phyloP scores from a whole-genome alignment of 1,284 basidiomycete genomes.

The Puccinia horiana region DNA sequence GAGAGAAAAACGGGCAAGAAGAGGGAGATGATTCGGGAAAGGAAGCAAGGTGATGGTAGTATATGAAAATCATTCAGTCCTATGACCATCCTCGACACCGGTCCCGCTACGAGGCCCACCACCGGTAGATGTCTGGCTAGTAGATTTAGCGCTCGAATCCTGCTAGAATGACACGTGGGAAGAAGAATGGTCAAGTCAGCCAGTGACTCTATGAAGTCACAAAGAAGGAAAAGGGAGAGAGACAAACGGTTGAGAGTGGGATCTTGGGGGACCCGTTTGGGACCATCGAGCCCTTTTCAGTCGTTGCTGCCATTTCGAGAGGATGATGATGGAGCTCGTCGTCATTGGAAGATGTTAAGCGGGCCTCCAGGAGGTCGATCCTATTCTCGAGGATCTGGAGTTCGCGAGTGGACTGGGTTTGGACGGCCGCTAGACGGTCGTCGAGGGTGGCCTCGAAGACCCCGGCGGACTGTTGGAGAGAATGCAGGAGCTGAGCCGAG shows the following conservation, averaged over 20 bases:
- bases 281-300: background rate
- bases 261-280: background rate
- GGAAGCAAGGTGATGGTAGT: background rate
- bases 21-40: too few species aligned
- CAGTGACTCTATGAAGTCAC: background rate
- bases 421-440: conserved; percentile 31
- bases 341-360: background rate
- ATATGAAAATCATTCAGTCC: background rate
- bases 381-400: conserved; percentile 49
- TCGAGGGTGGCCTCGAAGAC: conserved; percentile 50
- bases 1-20: background rate
- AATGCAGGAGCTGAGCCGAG: conserved; percentile 48
- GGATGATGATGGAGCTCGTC: background rate
- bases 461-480: conserved; percentile 51
- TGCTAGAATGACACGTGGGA: background rate
- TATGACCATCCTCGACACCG: background rate
- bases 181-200: background rate
- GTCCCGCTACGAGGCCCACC: background rate
- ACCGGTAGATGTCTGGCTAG: background rate
- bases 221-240: background rate
- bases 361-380: conserved; percentile 45
- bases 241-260: background rate
- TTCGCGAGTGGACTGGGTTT: conserved; percentile 41
- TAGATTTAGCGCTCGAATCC: conserved; percentile 1
- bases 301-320: background rate